phyloP scores from a whole-genome alignment of 257 asterid species.

The Phtheirospermum japonicum region DNA sequence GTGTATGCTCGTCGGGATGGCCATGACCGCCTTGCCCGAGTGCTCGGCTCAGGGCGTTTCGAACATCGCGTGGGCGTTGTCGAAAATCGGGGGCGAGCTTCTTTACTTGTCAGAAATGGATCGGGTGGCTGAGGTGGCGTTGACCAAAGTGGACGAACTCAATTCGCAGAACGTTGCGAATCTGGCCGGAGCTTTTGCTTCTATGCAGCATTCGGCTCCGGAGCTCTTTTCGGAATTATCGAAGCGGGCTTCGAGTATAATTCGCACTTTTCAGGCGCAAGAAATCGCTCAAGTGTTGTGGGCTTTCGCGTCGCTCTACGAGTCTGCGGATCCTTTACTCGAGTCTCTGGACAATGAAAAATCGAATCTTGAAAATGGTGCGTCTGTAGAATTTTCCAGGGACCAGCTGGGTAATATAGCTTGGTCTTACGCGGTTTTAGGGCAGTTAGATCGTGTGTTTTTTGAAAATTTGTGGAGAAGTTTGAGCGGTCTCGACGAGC shows the following conservation, averaged over 20 bases:
- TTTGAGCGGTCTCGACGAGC: constrained; percentile 57
- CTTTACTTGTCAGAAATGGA: constrained; percentile 95
- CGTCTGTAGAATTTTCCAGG: constrained; percentile 32
- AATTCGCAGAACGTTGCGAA: constrained; percentile 94
- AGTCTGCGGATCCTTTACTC: constrained; percentile 60
- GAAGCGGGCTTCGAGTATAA: constrained; percentile 55
- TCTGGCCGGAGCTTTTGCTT: constrained; percentile 90
- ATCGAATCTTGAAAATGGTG: constrained; percentile 34
- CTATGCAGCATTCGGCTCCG: constrained; percentile 93
- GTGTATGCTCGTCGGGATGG: constrained; percentile 94
- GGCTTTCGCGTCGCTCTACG: constrained; percentile 93
- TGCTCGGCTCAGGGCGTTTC: constrained; percentile 92
- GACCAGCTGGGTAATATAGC: constrained; percentile 76
- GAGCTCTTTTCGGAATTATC: constrained; percentile 64
- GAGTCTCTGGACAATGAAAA: constrained; percentile 62
- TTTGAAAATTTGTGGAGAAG: constrained; percentile 63
- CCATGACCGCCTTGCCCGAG: constrained; percentile 85
- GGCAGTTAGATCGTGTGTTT: constrained; percentile 53
- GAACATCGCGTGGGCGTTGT: constrained; percentile 87
- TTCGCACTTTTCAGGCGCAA: constrained; percentile 70
- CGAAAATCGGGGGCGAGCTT: constrained; percentile 93
- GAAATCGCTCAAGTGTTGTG: constrained; percentile 90
- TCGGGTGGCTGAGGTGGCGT: constrained; percentile 86
- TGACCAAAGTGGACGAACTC: constrained; percentile 62
- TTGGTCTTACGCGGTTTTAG: constrained; percentile 94